A percentile compares a stretch with the other conserved stretches of the same genome.
Conservation (phyloP, 2,329 filamentous ascomycete species). For the Coniella lustricola region DNA sequence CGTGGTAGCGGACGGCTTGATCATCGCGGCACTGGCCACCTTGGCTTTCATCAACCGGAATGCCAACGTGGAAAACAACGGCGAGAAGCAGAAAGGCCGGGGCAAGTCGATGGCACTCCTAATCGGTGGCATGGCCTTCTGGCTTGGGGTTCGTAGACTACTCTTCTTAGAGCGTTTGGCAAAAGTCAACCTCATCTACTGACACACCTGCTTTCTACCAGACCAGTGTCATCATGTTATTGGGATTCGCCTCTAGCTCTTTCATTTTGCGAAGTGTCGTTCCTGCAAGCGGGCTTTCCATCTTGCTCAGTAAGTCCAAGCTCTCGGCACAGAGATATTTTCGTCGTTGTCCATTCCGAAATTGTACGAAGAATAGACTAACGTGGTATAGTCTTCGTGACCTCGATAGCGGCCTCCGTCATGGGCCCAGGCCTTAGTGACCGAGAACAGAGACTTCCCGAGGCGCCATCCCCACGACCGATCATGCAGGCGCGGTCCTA, state of each 20-base stretch:
- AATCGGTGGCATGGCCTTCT: slow-evolving; percentile 40
- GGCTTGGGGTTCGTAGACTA: slow-evolving; percentile 42
- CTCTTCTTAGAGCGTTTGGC: background rate
- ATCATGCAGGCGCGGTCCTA: slow-evolving; percentile 31
- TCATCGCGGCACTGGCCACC: slow-evolving; percentile 36
- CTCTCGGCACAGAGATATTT: background rate
- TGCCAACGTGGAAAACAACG: slow-evolving; percentile 26
- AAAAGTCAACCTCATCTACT: slow-evolving; percentile 9
- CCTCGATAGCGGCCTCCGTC: slow-evolving; percentile 31
- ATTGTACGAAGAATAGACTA: background rate
- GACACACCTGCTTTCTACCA: slow-evolving; percentile 23
- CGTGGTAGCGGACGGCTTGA: slow-evolving; percentile 37
- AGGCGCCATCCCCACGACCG: slow-evolving; percentile 33
- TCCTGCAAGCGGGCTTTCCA: slow-evolving; percentile 42
- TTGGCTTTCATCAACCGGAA: slow-evolving; percentile 33
- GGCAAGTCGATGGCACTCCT: slow-evolving; percentile 36
- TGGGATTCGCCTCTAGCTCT: slow-evolving; percentile 37
- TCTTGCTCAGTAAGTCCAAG: slow-evolving; percentile 39
- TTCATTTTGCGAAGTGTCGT: slow-evolving; percentile 41
- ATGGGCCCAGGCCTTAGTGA: slow-evolving; percentile 21
- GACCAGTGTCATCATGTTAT: slow-evolving; percentile 44
- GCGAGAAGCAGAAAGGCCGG: slow-evolving; percentile 22
- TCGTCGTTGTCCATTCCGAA: background rate
- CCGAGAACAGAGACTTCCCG: slow-evolving; percentile 26
- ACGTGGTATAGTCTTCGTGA: slow-evolving; percentile 29